Base-by-base conservation (phyloP, 257 asterid genomes). In the Solanum medicagineum region DNA sequence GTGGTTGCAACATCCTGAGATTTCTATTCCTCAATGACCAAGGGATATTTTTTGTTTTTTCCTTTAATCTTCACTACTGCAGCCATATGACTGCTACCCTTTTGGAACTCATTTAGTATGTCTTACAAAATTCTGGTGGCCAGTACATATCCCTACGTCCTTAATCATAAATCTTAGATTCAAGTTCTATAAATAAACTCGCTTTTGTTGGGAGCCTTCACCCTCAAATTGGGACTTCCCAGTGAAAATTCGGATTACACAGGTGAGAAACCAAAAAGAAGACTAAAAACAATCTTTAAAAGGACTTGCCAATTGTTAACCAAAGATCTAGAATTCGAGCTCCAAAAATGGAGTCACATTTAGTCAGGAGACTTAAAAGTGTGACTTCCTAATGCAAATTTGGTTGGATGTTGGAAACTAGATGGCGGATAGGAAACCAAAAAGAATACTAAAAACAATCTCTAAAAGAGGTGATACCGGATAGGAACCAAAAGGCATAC, bases 1-100 rank as follows among this genome's bases (percentile, higher is more conserved):
- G 81, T 53, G 81, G 80, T 65, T 86, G 88, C 90, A 60, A 73
- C 87, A 87, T 88, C 93, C 77, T 91, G 94, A 47, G 85, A 29
- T 80, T 85, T 90, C 87, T 89, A 94, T 85, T 86, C 83, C 45
- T 87, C 88, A 29, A 87, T 80, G 13, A 87, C 89, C n/a, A 92
- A 81, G 17, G 94, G 91, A 51, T 88, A 88, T 22, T 49, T 92
- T 80, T 82, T 87, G 84, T 81, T 91, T 86, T 85, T 87, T 47
- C 89, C 90, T 88, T 89, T 93, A 69, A 89, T 85, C 89, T 84
- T 95, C 88, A 95, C 94, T 51, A 95, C 98, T 81, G 94, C 98
- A 56, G 98, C 98, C 97, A 94, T 93, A 29, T 29, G 32, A 29
- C 3, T 29, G 3, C 32, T 29, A 29, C 32, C 32, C 32, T 29